Evolutionary conservation across 208 protist species (phyloP).

Genomic region (Trypanosomatidae sp.): DNA sequence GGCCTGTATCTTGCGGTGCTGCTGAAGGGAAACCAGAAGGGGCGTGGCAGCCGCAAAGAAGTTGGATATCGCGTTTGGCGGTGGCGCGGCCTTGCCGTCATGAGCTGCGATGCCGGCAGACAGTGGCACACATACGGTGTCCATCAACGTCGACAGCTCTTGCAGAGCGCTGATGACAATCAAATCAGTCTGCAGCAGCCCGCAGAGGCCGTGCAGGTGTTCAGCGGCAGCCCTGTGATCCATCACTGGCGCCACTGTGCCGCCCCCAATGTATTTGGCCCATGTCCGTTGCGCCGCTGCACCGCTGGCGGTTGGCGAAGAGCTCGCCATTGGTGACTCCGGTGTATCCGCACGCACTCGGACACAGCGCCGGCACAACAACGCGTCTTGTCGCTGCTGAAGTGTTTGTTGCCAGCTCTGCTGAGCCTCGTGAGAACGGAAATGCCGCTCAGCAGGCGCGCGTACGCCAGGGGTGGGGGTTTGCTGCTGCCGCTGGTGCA

Average conservation of each 20-base stretch:
- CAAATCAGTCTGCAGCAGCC: slow-evolving; percentile 25
- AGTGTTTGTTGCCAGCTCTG: slow-evolving; percentile 3
- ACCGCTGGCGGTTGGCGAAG: no score
- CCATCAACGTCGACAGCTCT: slow-evolving; percentile 23
- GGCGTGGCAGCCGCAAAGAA: slow-evolving; percentile 9
- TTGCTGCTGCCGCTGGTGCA: background rate
- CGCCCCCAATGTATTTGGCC: background rate
- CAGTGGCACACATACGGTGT: background rate
- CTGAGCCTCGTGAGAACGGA: background rate
- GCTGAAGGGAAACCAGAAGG: slow-evolving; percentile 21
- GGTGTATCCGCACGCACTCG: slow-evolving; percentile 3
- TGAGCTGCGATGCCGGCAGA: background rate
- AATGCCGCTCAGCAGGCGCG: slow-evolving; percentile 1
- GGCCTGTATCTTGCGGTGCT: slow-evolving; percentile 14
- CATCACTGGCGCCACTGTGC: slow-evolving; percentile 7
- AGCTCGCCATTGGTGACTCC: no score
- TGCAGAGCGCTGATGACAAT: slow-evolving; percentile 40
- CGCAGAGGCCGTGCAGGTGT: slow-evolving; percentile 18
- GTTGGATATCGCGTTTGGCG: background rate
- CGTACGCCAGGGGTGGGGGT: background rate
- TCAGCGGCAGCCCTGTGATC: slow-evolving; percentile 19
- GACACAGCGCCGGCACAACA: slow-evolving; percentile 12
- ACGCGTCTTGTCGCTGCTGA: slow-evolving; percentile 7
- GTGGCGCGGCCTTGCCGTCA: background rate
- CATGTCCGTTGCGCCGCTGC: background rate